Evolutionary conservation across 129 eudicot genomes (phyloP).

Genomic region (Deinandra increscens): DNA sequence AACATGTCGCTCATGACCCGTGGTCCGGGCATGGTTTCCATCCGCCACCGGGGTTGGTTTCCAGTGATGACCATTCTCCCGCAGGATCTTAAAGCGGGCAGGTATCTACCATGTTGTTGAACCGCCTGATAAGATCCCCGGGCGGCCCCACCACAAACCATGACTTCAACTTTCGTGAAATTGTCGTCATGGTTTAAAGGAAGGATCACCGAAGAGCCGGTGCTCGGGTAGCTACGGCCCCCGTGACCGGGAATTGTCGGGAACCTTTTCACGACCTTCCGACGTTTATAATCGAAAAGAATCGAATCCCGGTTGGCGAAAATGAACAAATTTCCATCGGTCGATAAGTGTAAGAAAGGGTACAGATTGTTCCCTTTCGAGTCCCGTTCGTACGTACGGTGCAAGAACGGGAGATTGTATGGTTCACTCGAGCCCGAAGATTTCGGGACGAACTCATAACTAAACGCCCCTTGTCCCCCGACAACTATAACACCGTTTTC

Average conservation of each 20-base stretch:
- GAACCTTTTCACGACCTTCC: slow-evolving; percentile 40
- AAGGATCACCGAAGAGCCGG: slow-evolving; percentile 65
- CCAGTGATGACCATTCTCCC: slow-evolving; percentile 77
- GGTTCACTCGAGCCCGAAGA: background rate
- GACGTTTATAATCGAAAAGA: slow-evolving; percentile 44
- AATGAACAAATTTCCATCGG: slow-evolving; percentile 59
- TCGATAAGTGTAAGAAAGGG: slow-evolving; percentile 60
- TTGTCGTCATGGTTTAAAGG: slow-evolving; percentile 46
- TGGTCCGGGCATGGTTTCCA: slow-evolving; percentile 69
- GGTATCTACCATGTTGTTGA: slow-evolving; percentile 14
- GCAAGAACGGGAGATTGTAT: slow-evolving; percentile 53
- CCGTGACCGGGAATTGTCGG: slow-evolving; percentile 59
- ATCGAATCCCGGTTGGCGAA: slow-evolving; percentile 74
- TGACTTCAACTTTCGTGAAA: slow-evolving; percentile 53
- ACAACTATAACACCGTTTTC: slow-evolving; percentile 51
- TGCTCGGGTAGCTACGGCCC: slow-evolving; percentile 60
- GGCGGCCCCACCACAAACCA: slow-evolving; percentile 76
- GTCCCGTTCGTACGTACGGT: slow-evolving; percentile 35
- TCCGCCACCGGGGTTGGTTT: slow-evolving; percentile 45
- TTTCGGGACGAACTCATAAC: slow-evolving; percentile 59
- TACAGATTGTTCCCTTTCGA: slow-evolving; percentile 61
- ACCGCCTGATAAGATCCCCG: slow-evolving; percentile 43
- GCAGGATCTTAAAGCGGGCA: slow-evolving; percentile 47
- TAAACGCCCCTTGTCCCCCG: slow-evolving; percentile 48
- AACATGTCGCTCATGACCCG: slow-evolving; percentile 69